Base-by-base conservation (phyloP, 1,139 yeast species). In the Geotrichum reessii region DNA sequence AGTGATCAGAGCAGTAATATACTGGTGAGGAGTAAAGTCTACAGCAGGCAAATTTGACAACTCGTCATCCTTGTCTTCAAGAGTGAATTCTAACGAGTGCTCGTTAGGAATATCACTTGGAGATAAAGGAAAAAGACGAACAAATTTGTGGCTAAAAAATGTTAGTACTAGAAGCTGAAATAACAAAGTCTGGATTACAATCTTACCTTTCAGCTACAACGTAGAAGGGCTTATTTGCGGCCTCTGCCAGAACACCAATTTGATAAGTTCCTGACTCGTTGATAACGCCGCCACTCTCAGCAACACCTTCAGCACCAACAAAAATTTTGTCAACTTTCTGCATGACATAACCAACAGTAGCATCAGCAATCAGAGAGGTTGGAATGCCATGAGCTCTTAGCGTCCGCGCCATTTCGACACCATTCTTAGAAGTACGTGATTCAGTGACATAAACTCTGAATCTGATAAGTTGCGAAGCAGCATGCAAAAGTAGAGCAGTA, bases 241-340 rank as follows among this genome's bases (percentile, higher is more conserved):
- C 84, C 66, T 88, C 86, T 4, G 99, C 97, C 63, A 95, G 76
- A 58, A 95, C 95, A 27, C 98, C 97, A 57, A 93, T 86, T 68
- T 95, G 97, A 73, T 90, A 93, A 1, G 96, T 85, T 2, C 99
- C 99, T 64, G 95, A 87, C 69, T 92, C 95, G 73, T 93, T 93
- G 66, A 93, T 92, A 57, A 95, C 91, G 46, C 99, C 99, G 59
- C 99, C 99, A 71, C 95, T 87, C 76, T 93, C 99, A 2, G 97
- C 96, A 4, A 93, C 99, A 63, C 99, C 99, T 74, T 93, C 99
- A 1, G 99, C 99, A 59, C 99, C 99, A 63, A 93, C 95, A 64
- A 95, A 81, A 8, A 95, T 87, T 74, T 93, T 92, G 74, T 92
- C 96, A 14, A 92, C 92, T 71, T 87, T 87, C 71, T 90, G 95